Percentiles rank a stretch among this genome's conserved stretches.
These are phyloP conservation scores for Lyophyllum decastes DNA, from an alignment of 768 basidiomycete genomes.

Conservation along the genomic window DNA sequence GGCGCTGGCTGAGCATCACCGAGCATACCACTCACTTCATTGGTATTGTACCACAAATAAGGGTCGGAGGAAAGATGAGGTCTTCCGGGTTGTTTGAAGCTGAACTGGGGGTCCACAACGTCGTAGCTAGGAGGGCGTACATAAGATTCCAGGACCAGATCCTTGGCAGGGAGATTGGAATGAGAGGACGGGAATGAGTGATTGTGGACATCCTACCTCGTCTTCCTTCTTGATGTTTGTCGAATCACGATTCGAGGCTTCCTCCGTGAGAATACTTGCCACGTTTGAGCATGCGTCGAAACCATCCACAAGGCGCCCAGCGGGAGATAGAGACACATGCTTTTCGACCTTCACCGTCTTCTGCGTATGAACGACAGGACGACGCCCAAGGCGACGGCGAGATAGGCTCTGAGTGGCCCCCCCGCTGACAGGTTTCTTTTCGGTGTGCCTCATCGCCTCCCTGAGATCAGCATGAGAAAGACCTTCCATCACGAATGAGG, in stretches of 20 bases:
- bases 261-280: slow-evolving; percentile 33
- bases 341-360: neutral
- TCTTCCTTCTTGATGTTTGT: slow-evolving; percentile 14
- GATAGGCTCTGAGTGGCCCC: neutral
- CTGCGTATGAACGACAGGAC: neutral
- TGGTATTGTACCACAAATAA: slow-evolving; percentile 4
- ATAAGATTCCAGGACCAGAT: slow-evolving; percentile 1
- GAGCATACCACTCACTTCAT: neutral
- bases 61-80: neutral
- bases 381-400: neutral
- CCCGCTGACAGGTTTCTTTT: neutral
- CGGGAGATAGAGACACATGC: neutral
- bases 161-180: neutral
- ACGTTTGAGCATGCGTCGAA: slow-evolving; percentile 3
- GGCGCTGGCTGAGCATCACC: neutral
- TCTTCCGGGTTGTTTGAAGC: slow-evolving; percentile 5
- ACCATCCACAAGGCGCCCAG: neutral
- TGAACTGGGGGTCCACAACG: slow-evolving; percentile 16
- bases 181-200: neutral
- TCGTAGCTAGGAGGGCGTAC: slow-evolving; percentile 9
- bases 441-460: slow-evolving; percentile 16
- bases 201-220: neutral
- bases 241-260: slow-evolving; percentile 36
- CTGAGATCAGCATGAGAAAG: slow-evolving; percentile 30
- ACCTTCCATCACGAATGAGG: slow-evolving; percentile 34